Conservation (phyloP, 2,329 filamentous ascomycete genomes). For the Sporothrix phasma region DNA sequence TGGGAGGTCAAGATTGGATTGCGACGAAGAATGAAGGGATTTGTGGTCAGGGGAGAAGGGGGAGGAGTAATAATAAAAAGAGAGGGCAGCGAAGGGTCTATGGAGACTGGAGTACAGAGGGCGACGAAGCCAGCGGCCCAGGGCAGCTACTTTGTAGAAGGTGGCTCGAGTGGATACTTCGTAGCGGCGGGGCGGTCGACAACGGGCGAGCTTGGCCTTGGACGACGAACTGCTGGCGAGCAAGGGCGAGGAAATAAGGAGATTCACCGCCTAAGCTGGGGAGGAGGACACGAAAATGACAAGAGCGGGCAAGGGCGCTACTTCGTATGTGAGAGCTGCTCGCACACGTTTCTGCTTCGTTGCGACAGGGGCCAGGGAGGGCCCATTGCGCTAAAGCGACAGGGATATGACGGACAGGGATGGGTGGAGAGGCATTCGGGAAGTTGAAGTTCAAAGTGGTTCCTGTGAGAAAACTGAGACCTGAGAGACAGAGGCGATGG, state of each 20-base stretch:
- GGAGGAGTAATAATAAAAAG: constrained; percentile 11
- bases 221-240: neutral
- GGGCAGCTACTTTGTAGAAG: neutral
- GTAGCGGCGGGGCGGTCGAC: neutral
- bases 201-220: neutral
- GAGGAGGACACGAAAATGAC: neutral
- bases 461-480: neutral
- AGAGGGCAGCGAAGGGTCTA: neutral
- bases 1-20: neutral
- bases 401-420: constrained; percentile 8
- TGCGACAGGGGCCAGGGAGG: constrained; percentile 10
- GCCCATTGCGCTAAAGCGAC: constrained; percentile 5
- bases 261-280: neutral
- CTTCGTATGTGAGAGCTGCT: no score
- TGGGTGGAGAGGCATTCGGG: neutral
- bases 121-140: neutral
- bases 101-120: neutral
- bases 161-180: neutral
- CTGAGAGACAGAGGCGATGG: neutral
- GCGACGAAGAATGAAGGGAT: constrained; percentile 16
- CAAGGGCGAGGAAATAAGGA: neutral
- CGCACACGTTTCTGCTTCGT: constrained; percentile 8
- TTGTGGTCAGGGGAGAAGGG: constrained; percentile 5
- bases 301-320: neutral
- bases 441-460: constrained; percentile 2